These are phyloP conservation scores for Blastobotrys proliferans DNA, from an alignment of 1,139 yeast species.

Conservation along the genomic window DNA sequence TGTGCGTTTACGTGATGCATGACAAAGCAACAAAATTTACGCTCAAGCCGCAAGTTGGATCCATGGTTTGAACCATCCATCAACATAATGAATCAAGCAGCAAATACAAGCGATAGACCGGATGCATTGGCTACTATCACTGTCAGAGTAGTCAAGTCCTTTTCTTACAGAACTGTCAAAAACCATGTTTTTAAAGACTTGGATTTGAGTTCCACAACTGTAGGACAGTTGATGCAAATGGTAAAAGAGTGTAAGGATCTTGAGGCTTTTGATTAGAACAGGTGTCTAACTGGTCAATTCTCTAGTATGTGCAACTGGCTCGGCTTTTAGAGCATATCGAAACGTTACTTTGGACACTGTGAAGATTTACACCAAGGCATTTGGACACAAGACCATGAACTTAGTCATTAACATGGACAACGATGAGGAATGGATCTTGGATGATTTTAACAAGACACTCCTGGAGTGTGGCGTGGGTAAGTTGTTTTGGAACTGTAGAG, in stretches of 20 bases:
- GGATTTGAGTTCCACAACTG: constrained; percentile 67
- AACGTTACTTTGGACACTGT: constrained; percentile 66
- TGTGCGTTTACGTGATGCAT: too few species aligned
- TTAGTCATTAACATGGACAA: constrained; percentile 85
- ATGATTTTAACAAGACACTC: constrained; percentile 42
- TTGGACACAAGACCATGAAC: constrained; percentile 90
- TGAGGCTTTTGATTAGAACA: not conserved
- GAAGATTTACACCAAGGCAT: constrained; percentile 90
- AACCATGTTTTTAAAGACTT: constrained; percentile 70
- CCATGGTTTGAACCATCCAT: too few species aligned
- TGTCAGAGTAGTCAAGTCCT: constrained; percentile 81
- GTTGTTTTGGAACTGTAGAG: not conserved
- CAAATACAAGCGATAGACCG: not conserved
- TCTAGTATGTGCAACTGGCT: constrained; percentile 25
- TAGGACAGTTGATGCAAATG: constrained; percentile 51
- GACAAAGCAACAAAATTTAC: too few species aligned
- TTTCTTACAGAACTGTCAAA: constrained; percentile 86
- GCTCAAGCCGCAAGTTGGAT: too few species aligned
- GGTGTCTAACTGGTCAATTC: not conserved
- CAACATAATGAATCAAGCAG: not conserved
- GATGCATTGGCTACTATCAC: constrained; percentile 68
- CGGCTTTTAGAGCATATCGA: constrained; percentile 77
- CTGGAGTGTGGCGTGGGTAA: constrained; percentile 56
- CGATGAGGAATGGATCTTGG: constrained; percentile 68
- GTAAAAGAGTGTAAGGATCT: constrained; percentile 23